These are phyloP conservation scores for Stenogyne calaminthoides DNA, from an alignment of 305 asterid species.

Conservation along the genomic window DNA sequence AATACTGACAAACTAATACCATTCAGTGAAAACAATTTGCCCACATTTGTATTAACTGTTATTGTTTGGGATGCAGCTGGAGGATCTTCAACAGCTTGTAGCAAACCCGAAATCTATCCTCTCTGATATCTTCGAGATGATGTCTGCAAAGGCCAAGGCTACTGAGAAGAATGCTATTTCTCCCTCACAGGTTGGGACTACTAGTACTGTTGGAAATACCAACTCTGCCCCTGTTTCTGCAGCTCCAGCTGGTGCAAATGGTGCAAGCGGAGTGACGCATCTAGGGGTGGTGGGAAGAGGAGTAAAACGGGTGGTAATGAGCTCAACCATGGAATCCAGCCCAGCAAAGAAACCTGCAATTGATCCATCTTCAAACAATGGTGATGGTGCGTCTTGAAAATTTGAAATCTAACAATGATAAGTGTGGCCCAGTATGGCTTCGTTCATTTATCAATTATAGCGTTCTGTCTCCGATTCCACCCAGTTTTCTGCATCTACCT, in stretches of 20 bases:
- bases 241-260: slow-evolving; percentile 68
- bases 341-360: slow-evolving; percentile 59
- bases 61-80: slow-evolving; percentile 59
- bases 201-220: slow-evolving; percentile 39
- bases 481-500: slow-evolving; percentile 9
- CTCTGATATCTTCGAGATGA: slow-evolving; percentile 61
- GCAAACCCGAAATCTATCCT: slow-evolving; percentile 70
- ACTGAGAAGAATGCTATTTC: slow-evolving; percentile 39
- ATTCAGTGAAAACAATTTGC: not conserved
- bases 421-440: not conserved
- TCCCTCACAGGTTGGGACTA: slow-evolving; percentile 53
- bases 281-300: slow-evolving; percentile 98
- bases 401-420: not conserved
- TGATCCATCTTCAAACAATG: slow-evolving; percentile 50
- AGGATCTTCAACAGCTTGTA: slow-evolving; percentile 84
- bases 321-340: slow-evolving; percentile 46
- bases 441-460: not conserved
- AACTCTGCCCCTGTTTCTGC: slow-evolving; percentile 65
- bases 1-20: not conserved
- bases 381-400: slow-evolving; percentile 38
- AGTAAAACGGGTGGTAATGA: slow-evolving; percentile 77
- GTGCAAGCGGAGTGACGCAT: slow-evolving; percentile 65
- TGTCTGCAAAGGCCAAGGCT: slow-evolving; percentile 61
- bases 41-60: not conserved
- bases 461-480: not conserved